These are phyloP conservation scores for Microdochium paspali DNA, from an alignment of 2,329 filamentous ascomycete species.

Conservation along the genomic window DNA sequence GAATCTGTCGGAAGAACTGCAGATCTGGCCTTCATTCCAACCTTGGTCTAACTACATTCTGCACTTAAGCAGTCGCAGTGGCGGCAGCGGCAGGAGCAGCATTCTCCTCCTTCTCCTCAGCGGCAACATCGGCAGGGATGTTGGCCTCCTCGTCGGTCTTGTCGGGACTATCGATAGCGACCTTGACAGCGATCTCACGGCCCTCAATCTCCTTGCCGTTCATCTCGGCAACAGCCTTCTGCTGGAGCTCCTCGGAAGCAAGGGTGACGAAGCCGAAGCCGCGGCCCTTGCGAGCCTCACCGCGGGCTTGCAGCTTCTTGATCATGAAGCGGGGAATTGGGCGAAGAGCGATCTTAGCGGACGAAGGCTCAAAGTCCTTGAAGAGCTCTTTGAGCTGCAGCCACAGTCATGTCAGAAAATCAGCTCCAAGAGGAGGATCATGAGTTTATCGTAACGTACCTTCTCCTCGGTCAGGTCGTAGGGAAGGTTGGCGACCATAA, in stretches of 20 bases:
- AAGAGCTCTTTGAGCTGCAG: constrained; percentile 93
- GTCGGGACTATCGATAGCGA: constrained; percentile 97
- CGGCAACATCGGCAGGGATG: constrained; percentile 33
- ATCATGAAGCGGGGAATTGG: constrained; percentile 99
- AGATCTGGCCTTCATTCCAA: neutral
- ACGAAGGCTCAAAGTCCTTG: constrained; percentile 79
- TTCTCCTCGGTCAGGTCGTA: constrained; percentile 98
- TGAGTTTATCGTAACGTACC: constrained; percentile 40
- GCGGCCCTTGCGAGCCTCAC: constrained; percentile 97
- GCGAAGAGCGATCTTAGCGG: constrained; percentile 96
- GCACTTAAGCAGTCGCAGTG: constrained; percentile 4
- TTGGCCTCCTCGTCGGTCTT: constrained; percentile 85
- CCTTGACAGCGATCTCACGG: constrained; percentile 98
- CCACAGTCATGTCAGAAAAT: neutral
- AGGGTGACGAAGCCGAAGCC: constrained; percentile 98
- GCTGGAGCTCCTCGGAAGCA: constrained; percentile 87
- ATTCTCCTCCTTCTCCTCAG: constrained; percentile 33
- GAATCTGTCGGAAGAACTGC: neutral
- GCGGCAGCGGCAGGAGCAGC: constrained; percentile 21
- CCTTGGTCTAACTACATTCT: neutral
- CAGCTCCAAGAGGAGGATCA: neutral
- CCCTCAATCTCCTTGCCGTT: constrained; percentile 99
- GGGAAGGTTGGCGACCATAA: constrained; percentile 99
- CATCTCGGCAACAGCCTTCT: constrained; percentile 97
- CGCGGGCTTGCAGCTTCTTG: constrained; percentile 98